Evolutionary conservation across 805 yeast species (phyloP).

Genomic region (Pichia paraexigua): DNA sequence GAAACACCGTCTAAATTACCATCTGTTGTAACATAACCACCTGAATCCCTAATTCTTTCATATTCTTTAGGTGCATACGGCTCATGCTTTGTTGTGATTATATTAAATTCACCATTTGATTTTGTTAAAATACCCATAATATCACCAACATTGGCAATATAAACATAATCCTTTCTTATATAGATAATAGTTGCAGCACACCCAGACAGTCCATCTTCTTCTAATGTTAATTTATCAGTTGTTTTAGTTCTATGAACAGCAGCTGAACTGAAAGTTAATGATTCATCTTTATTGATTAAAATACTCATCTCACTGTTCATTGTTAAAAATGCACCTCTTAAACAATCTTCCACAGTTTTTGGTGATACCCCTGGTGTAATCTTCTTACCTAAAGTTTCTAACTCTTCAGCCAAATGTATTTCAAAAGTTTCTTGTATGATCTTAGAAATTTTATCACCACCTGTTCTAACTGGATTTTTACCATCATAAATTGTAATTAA

Average conservation of each 20-base stretch:
- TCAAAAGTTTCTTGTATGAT: slow-evolving; percentile 68
- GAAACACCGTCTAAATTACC: slow-evolving; percentile 80
- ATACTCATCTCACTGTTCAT: slow-evolving; percentile 79
- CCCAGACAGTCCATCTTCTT: slow-evolving; percentile 70
- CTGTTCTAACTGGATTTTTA: slow-evolving; percentile 44
- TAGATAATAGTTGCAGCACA: slow-evolving; percentile 79
- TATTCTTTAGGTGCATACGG: slow-evolving; percentile 74
- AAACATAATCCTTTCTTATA: slow-evolving; percentile 59
- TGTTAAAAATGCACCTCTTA: slow-evolving; percentile 71
- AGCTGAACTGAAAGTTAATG: slow-evolving; percentile 34
- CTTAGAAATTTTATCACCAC: slow-evolving; percentile 62
- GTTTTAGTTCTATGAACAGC: slow-evolving; percentile 46
- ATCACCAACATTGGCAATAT: slow-evolving; percentile 88
- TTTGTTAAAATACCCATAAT: slow-evolving; percentile 73
- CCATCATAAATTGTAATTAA: slow-evolving; percentile 85
- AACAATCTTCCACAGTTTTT: slow-evolving; percentile 60
- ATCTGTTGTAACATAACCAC: slow-evolving; percentile 81
- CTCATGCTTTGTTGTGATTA: slow-evolving; percentile 70
- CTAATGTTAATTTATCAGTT: slow-evolving; percentile 46
- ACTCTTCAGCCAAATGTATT: slow-evolving; percentile 58
- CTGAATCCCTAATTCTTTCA: slow-evolving; percentile 82
- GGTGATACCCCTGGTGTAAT: slow-evolving; percentile 31
- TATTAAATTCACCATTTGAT: slow-evolving; percentile 71
- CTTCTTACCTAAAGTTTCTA: slow-evolving; percentile 33
- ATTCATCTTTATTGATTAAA: slow-evolving; percentile 37